A percentile compares a stretch with the other conserved stretches of the same genome.
These are phyloP conservation scores for Clonostachys solani DNA, from an alignment of 2,329 filamentous ascomycete species.

Conservation along the genomic window DNA sequence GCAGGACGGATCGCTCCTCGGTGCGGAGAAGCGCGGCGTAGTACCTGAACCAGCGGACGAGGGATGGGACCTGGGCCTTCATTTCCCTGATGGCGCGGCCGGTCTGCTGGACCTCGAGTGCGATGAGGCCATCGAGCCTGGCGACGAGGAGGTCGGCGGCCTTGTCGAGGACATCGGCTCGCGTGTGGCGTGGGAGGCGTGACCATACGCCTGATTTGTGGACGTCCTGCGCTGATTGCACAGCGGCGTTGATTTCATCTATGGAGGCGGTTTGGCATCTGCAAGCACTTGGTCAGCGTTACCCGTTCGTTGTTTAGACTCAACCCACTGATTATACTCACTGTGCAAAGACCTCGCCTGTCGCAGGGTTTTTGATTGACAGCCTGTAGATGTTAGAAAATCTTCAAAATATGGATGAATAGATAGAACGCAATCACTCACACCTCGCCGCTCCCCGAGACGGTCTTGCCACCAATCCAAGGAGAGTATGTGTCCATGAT, in stretches of 20 bases:
- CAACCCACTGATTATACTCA: too few species aligned
- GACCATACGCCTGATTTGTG: slow-evolving; percentile 62
- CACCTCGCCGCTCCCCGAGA: neutral
- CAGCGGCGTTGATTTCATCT: neutral
- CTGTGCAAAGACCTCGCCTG: neutral
- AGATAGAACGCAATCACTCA: neutral
- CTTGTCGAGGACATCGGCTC: slow-evolving; percentile 59
- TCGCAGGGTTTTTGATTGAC: neutral
- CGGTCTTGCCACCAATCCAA: neutral
- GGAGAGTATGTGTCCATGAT: neutral
- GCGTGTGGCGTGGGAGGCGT: slow-evolving; percentile 46
- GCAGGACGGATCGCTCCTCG: slow-evolving; percentile 62
- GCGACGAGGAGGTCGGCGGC: slow-evolving; percentile 49
- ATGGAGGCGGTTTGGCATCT: slow-evolving; percentile 1
- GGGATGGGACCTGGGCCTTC: slow-evolving; percentile 61
- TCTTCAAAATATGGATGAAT: neutral
- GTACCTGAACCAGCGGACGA: slow-evolving; percentile 69
- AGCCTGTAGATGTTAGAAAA: neutral
- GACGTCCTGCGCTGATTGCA: neutral
- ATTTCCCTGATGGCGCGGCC: slow-evolving; percentile 67
- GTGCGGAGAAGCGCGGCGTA: slow-evolving; percentile 64
- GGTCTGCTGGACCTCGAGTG: slow-evolving; percentile 63
- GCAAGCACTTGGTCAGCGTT: too few species aligned
- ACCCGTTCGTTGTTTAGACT: too few species aligned
- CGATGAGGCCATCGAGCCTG: slow-evolving; percentile 51